Conservation (phyloP, 805 yeast species). For the Candida ficus region DNA sequence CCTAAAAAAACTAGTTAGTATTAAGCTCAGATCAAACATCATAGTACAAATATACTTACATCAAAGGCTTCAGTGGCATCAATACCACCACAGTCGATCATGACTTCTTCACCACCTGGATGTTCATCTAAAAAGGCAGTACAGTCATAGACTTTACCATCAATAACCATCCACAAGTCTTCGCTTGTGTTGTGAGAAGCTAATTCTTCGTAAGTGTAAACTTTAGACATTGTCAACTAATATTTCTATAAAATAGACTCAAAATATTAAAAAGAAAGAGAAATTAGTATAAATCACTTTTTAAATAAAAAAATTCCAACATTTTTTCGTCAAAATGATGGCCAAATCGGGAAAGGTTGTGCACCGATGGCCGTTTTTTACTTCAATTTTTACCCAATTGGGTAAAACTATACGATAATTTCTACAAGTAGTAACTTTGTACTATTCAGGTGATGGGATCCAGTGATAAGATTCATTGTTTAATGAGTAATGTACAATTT, state of each 20-base stretch:
- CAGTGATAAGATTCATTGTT: too few relatives aligned
- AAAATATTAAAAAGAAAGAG: too few relatives aligned
- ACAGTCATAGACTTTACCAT: constrained; percentile 83
- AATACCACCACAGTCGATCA: constrained; percentile 74
- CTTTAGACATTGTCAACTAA: constrained; percentile 40
- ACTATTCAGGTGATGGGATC: too few relatives aligned
- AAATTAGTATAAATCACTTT: too few relatives aligned
- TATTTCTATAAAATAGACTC: too few relatives aligned
- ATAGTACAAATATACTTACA: constrained; percentile 29
- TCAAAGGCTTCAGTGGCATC: constrained; percentile 82
- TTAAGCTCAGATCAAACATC: not conserved
- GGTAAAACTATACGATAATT: constrained; percentile 1
- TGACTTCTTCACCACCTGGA: constrained; percentile 85
- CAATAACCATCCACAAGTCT: constrained; percentile 80
- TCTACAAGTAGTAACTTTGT: too few relatives aligned
- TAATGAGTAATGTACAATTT: too few relatives aligned
- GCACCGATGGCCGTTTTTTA: not conserved
- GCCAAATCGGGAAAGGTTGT: not conserved
- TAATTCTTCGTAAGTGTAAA: constrained; percentile 62
- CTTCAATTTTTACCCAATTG: constrained; percentile 1
- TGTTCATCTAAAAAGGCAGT: constrained; percentile 51
- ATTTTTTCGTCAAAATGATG: not conserved
- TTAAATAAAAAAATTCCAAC: not conserved
- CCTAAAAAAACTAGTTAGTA: constrained; percentile 30
- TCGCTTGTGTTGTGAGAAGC: constrained; percentile 67